Base-by-base conservation (phyloP, 305 asterid genomes). In the Withania somnifera region DNA sequence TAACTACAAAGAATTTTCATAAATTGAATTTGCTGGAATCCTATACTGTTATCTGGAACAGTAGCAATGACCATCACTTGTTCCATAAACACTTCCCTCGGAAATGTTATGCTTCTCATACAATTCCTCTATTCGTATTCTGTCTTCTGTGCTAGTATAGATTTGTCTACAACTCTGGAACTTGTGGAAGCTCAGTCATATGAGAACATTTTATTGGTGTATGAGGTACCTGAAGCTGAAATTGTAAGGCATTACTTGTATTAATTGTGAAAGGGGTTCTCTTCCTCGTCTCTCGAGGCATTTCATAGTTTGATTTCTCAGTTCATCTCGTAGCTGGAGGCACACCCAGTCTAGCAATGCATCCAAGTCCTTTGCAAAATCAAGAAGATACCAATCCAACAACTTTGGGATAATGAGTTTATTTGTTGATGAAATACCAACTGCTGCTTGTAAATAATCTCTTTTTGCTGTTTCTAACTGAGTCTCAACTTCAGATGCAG, bases 221-320 rank as follows among this genome's bases (percentile, higher is more conserved):
- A 94, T 87, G 81, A 95, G 93, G 88, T 95, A 95, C 84, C 98
- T 91, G 87, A 93, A 95, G 82, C 86, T 87, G 87, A 91, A 95
- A 85, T 91, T 85, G 86, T 90, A 90, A 45, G 97, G 94, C 87
- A 84, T 85, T 58, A 93, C 90, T 83, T 93, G 89, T 36, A 91
- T 88, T 28, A 86, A 52, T 42, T 81, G 80, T 19, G 95, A 86
- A 11, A 89, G 84, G 42, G 96, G 90, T 73, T 84, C 90, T 40
- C 66, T 78, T 61, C 87, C 92, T 82, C 82, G 86, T 67, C 84
- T 87, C 85, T 87, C 89, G 0, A 95, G 88, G 85, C 92, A 90
- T 51, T 87, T 83, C 2, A 92, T 73, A 22, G 92, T 89, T 84
- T 85, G 86, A 30, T 85, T 87, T 77, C 97, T 85, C 9, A 88